phyloP scores from a whole-genome alignment of 2,329 filamentous ascomycete species.

The Pseudogymnoascus sp. region DNA sequence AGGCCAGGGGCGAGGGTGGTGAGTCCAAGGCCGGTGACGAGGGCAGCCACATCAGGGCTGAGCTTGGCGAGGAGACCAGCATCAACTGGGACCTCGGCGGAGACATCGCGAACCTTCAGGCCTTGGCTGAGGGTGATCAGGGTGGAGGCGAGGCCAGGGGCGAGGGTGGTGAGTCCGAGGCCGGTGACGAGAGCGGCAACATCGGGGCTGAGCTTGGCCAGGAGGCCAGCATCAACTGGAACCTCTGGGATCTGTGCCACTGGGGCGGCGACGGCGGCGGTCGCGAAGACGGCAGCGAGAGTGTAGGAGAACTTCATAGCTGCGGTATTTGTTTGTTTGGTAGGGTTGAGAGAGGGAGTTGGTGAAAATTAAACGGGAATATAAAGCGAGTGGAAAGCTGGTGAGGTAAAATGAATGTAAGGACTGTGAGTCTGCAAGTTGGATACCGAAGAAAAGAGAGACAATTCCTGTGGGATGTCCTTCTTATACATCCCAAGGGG shows the following conservation, averaged over 20 bases:
- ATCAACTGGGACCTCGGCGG: background rate
- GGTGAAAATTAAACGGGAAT: background rate
- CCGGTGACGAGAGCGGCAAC: background rate
- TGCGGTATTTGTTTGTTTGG: background rate
- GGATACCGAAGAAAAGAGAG: conserved; percentile 3
- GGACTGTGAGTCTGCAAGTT: conserved; percentile 1
- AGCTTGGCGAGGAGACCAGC: background rate
- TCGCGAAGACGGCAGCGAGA: conserved; percentile 1
- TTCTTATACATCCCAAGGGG: background rate
- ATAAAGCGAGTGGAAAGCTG: background rate
- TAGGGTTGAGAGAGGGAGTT: background rate
- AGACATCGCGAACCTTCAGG: background rate
- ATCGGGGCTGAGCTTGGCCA: background rate
- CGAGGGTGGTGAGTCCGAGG: background rate
- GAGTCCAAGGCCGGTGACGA: background rate
- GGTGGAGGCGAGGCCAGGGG: background rate
- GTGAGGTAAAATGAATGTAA: background rate
- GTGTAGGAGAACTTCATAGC: conserved; percentile 2
- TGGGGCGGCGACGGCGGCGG: background rate
- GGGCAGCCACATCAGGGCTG: background rate
- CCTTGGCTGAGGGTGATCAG: background rate
- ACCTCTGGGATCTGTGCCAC: background rate
- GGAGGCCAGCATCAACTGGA: background rate
- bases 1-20: background rate
- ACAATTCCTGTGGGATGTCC: background rate